Conservation (phyloP, 306 rosid genomes). For the Begonia fuchsioides region DNA sequence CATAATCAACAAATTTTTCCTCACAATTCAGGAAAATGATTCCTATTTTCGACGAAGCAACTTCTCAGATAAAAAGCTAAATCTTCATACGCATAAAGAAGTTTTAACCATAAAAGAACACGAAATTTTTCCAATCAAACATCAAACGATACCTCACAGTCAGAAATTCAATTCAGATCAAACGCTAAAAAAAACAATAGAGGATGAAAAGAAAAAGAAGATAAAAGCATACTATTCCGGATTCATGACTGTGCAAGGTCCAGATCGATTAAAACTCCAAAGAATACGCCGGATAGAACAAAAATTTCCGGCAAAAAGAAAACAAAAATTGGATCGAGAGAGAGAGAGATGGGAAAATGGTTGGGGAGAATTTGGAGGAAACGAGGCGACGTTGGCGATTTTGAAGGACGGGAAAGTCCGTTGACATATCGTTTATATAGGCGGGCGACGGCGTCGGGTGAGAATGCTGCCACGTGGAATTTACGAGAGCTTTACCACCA, state of each 20-base stretch:
- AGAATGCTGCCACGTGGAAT: no score
- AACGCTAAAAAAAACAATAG: no score
- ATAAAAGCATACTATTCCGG: slow-evolving; percentile 79
- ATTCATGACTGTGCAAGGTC: slow-evolving; percentile 51
- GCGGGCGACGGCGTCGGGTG: no score
- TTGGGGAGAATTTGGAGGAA: neutral
- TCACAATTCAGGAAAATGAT: neutral
- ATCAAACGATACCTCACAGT: no score
- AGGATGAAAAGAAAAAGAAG: no score
- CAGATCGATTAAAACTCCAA: slow-evolving; percentile 16
- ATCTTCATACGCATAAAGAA: neutral
- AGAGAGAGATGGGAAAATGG: neutral
- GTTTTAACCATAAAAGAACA: neutral
- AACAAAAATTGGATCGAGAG: slow-evolving; percentile 4
- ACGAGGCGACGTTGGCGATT: neutral
- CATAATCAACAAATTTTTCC: neutral
- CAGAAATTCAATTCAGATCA: no score
- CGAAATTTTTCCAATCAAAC: neutral
- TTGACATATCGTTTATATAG: no score
- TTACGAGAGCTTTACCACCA: no score
- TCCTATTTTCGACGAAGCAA: neutral
- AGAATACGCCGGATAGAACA: neutral
- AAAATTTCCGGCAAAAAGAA: slow-evolving; percentile 20
- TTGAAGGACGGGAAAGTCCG: slow-evolving; percentile 9
- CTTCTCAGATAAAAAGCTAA: slow-evolving; percentile 25